Conservation (phyloP, 176 grass and related monocot species). For the Paspalum notatum region DNA sequence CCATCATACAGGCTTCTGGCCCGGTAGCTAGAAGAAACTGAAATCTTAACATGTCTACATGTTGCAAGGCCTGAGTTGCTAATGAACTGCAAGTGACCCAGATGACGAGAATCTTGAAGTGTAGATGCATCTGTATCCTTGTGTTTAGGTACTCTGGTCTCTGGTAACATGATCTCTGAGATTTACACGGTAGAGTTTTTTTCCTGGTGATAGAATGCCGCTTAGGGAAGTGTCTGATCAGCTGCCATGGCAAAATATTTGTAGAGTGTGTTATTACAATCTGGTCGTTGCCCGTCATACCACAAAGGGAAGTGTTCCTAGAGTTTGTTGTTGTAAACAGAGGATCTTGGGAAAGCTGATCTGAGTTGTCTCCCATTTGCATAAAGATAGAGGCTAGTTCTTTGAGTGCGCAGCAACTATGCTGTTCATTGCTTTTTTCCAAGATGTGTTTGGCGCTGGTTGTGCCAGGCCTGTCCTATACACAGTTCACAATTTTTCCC, state of each 20-base stretch:
- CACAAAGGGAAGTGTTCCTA: slow-evolving; percentile 35
- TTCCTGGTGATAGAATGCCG: slow-evolving; percentile 43
- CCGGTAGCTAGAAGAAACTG: slow-evolving; percentile 70
- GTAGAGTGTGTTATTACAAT: slow-evolving; percentile 34
- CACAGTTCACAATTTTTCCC: neutral
- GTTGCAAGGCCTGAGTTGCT: slow-evolving; percentile 43
- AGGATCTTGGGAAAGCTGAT: slow-evolving; percentile 42
- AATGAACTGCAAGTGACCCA: slow-evolving; percentile 28
- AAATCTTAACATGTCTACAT: slow-evolving; percentile 56
- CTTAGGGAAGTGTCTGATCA: slow-evolving; percentile 43
- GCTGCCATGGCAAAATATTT: slow-evolving; percentile 34
- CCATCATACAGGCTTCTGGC: slow-evolving; percentile 81
- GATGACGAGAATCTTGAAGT: slow-evolving; percentile 18
- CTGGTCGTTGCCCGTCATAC: slow-evolving; percentile 44
- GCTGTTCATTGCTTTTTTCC: neutral
- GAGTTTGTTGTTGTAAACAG: slow-evolving; percentile 39
- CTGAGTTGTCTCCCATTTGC: slow-evolving; percentile 33
- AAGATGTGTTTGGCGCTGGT: slow-evolving; percentile 17
- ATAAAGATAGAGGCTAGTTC: slow-evolving; percentile 24
- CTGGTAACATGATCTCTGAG: slow-evolving; percentile 45
- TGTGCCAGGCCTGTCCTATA: neutral
- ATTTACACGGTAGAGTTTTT: slow-evolving; percentile 51
- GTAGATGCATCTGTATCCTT: slow-evolving; percentile 49
- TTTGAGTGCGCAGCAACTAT: slow-evolving; percentile 27
- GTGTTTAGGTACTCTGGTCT: slow-evolving; percentile 41